Evolutionary conservation across 208 protist genomes (phyloP).

Genomic region (Tetramitus jugosus): DNA sequence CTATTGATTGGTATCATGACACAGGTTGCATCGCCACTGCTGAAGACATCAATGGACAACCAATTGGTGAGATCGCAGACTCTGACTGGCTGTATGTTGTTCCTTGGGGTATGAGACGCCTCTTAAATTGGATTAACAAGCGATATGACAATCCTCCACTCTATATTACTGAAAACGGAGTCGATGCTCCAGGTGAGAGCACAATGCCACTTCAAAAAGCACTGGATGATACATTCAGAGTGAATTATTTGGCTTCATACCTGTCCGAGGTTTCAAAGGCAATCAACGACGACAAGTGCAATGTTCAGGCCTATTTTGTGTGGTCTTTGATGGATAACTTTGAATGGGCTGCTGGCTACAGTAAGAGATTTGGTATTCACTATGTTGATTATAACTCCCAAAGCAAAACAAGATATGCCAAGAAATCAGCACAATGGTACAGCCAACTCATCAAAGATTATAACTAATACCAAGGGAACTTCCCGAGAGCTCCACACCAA

Average conservation of each 20-base stretch:
- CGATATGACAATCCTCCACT: background rate
- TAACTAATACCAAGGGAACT: too few relatives aligned
- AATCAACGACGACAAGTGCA: background rate
- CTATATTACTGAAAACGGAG: conserved; percentile 27
- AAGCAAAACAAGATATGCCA: too few relatives aligned
- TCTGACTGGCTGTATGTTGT: conserved; percentile 13
- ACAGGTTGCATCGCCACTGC: background rate
- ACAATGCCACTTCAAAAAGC: background rate
- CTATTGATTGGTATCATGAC: background rate
- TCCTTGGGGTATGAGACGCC: background rate
- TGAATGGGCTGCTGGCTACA: conserved; percentile 20
- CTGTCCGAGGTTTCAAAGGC: background rate
- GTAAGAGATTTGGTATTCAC: background rate
- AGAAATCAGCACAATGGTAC: too few relatives aligned
- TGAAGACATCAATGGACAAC: background rate
- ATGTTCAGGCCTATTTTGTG: conserved; percentile 2
- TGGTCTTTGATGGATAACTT: conserved; percentile 22
- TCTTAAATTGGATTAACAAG: conserved; percentile 1
- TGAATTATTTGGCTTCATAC: background rate
- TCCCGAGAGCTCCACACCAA: too few relatives aligned
- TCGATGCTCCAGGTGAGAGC: conserved; percentile 3
- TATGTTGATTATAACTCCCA: conserved; percentile 22
- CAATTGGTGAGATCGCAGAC: background rate
- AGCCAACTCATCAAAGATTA: too few relatives aligned
- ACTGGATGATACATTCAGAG: background rate